A percentile compares a stretch with the other conserved stretches of the same genome.
phyloP scores from a whole-genome alignment of 2,329 filamentous ascomycete genomes.

The Teratosphaeriaceae sp. region DNA sequence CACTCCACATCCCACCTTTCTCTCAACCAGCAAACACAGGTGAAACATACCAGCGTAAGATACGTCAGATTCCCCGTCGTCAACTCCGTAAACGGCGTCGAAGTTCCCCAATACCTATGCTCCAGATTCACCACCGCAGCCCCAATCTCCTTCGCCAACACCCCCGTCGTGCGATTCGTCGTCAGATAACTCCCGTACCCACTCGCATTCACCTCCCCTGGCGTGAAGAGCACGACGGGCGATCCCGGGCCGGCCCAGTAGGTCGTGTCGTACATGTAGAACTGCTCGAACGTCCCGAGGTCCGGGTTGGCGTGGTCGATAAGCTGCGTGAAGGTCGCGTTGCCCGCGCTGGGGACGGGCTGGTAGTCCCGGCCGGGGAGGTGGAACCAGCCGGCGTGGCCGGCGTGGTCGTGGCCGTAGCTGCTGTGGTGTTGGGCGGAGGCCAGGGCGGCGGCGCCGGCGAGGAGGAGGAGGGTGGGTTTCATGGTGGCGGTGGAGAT shows the following conservation, averaged over 20 bases:
- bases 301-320: slow-evolving; percentile 53
- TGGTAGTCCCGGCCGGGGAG: neutral
- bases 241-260: slow-evolving; percentile 49
- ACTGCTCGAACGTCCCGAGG: slow-evolving; percentile 50
- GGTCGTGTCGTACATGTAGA: slow-evolving; percentile 47
- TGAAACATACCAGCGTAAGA: no score
- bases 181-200: slow-evolving; percentile 46
- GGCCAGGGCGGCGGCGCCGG: neutral
- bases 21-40: no score
- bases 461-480: neutral
- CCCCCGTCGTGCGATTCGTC: slow-evolving; percentile 44
- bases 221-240: slow-evolving; percentile 38
- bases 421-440: neutral
- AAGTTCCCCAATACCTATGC: slow-evolving; percentile 52
- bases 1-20: no score
- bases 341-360: neutral
- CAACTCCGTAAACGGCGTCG: slow-evolving; percentile 45
- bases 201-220: slow-evolving; percentile 46
- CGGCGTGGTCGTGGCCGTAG: neutral
- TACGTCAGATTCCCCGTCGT: slow-evolving; percentile 49
- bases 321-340: slow-evolving; percentile 3
- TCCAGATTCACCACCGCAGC: slow-evolving; percentile 51
- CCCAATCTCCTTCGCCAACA: slow-evolving; percentile 46
- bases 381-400: neutral
- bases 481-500: neutral